A percentile compares a stretch with the other conserved stretches of the same genome.
Conservation (phyloP, 176 grass and related monocot species). For the Zea luxurians region DNA sequence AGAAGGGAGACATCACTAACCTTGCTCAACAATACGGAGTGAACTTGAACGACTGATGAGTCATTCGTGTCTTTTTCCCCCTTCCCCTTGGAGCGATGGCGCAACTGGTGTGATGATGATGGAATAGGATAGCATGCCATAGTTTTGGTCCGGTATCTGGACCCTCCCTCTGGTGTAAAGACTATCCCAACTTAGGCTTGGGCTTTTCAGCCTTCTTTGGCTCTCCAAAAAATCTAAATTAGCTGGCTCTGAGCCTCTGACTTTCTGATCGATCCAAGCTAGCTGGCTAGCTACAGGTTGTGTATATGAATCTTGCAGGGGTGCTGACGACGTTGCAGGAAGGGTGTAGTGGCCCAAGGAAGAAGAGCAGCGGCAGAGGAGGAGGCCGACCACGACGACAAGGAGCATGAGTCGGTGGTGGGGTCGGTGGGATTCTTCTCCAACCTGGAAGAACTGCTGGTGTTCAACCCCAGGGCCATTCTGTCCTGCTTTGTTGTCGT, state of each 20-base stretch:
- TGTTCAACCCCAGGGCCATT: constrained; percentile 77
- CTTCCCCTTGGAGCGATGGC: not conserved
- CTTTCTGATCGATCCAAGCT: too few relatives aligned
- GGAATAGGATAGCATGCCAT: not conserved
- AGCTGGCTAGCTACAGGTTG: too few relatives aligned
- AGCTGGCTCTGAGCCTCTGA: too few relatives aligned
- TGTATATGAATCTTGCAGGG: too few relatives aligned
- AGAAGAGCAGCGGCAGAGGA: not conserved
- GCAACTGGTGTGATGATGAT: not conserved
- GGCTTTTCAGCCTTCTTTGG: too few relatives aligned
- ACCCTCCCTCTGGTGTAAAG: not conserved
- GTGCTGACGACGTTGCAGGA: constrained; percentile 30
- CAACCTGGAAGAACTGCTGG: constrained; percentile 70
- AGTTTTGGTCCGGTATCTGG: not conserved
- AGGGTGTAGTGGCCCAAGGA: constrained; percentile 34
- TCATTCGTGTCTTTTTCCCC: not conserved
- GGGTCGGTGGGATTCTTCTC: constrained; percentile 53
- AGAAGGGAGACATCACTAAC: constrained; percentile 30
- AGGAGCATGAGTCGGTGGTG: constrained; percentile 57
- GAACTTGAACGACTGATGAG: constrained; percentile 42
- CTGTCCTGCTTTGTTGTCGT: constrained; percentile 92
- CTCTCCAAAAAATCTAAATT: too few relatives aligned
- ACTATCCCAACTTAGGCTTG: not conserved
- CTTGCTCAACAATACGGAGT: constrained; percentile 50
- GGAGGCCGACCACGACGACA: constrained; percentile 19